A percentile compares a stretch with the other conserved stretches of the same genome.
Evolutionary conservation across 1,284 basidiomycete species (phyloP).

Genomic region (Sporisorium scitamineum): DNA sequence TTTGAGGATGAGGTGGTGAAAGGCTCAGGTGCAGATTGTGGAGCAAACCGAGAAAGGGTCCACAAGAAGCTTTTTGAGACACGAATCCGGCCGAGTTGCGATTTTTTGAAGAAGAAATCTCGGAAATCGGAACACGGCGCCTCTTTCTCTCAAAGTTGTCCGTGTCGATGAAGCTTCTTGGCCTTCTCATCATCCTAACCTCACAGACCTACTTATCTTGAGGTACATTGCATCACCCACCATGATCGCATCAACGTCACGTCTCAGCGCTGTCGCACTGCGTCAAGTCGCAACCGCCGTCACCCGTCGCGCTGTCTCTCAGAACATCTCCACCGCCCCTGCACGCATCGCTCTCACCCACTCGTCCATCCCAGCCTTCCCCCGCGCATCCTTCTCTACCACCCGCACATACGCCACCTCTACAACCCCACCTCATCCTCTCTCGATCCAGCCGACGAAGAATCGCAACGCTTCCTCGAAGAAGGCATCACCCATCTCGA

Average conservation of each 20-base stretch:
- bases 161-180: background rate
- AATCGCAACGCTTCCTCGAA: slow-evolving; percentile 85
- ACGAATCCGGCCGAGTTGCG: slow-evolving; percentile 12
- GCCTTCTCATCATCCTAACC: background rate
- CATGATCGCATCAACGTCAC: slow-evolving; percentile 36
- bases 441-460: slow-evolving; percentile 83
- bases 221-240: background rate
- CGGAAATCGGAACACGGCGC: slow-evolving; percentile 5
- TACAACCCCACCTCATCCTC: slow-evolving; percentile 82
- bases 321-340: slow-evolving; percentile 4
- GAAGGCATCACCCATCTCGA: slow-evolving; percentile 88
- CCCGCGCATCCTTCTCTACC: background rate
- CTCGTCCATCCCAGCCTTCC: background rate
- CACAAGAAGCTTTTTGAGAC: background rate
- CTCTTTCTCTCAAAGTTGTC: background rate
- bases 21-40: background rate
- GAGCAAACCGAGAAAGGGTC: background rate
- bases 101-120: background rate
- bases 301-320: background rate
- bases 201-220: background rate
- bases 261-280: slow-evolving; percentile 8
- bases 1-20: background rate
- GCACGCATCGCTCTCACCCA: background rate
- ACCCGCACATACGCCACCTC: slow-evolving; percentile 78
- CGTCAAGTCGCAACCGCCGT: background rate